Evolutionary conservation across 1,139 yeast species (phyloP).

Genomic region (Blastobotrys illinoisensis): DNA sequence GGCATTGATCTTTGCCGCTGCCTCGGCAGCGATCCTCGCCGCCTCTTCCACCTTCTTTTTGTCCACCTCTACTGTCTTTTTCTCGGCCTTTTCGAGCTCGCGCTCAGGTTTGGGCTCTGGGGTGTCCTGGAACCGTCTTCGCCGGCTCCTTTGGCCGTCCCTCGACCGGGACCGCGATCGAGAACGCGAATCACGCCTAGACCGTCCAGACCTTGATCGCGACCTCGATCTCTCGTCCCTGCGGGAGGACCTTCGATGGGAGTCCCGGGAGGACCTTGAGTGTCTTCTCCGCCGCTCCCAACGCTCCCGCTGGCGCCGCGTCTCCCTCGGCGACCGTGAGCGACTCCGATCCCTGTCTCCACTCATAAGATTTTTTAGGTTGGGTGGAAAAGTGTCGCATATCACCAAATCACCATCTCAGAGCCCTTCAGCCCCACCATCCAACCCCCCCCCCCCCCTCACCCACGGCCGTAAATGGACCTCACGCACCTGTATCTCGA

Average conservation of each 20-base stretch:
- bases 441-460: not conserved
- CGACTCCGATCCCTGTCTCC: not conserved
- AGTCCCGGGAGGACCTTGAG: not conserved
- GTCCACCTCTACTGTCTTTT: not conserved
- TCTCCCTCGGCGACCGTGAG: not conserved
- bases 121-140: constrained; percentile 1
- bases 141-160: constrained; percentile 3
- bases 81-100: constrained; percentile 2
- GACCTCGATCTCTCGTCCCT: not conserved
- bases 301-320: not conserved
- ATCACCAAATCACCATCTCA: constrained; percentile 1
- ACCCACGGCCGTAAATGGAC: constrained; percentile 16
- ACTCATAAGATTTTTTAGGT: not conserved
- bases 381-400: not conserved
- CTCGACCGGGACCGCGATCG: constrained; percentile 1
- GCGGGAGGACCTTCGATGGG: not conserved
- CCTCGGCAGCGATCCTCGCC: constrained; percentile 30
- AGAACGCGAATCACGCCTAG: not conserved
- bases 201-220: not conserved
- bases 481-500: constrained; percentile 24
- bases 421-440: not conserved
- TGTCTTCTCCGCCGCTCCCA: not conserved
- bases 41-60: constrained; percentile 18
- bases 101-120: not conserved
- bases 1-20: constrained; percentile 34